phyloP scores from a whole-genome alignment of 306 rosid genomes.

The Trifolium fragiferum region DNA sequence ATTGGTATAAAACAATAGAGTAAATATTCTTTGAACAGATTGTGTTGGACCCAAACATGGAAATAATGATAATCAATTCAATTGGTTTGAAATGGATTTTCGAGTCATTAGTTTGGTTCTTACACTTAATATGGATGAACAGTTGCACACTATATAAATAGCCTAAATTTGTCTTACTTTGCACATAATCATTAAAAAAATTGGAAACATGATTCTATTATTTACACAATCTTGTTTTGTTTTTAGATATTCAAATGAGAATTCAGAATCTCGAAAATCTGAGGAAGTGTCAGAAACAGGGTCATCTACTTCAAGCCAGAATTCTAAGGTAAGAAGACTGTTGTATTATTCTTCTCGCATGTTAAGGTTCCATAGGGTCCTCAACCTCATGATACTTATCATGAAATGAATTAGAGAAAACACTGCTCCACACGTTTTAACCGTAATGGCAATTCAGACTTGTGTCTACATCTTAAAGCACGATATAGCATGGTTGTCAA shows the following conservation, averaged over 20 bases:
- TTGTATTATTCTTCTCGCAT: neutral
- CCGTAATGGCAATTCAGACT: neutral
- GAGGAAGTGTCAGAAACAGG: conserved; percentile 53
- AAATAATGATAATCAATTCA: neutral
- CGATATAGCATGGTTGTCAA: too few species aligned
- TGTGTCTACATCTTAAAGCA: neutral
- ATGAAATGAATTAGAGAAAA: conserved; percentile 28
- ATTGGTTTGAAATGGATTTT: neutral
- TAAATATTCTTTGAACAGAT: too few species aligned
- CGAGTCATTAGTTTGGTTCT: neutral
- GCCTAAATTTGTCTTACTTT: conserved; percentile 11
- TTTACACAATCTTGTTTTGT: conserved; percentile 17
- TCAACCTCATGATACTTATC: conserved; percentile 10
- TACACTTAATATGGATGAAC: conserved; percentile 13
- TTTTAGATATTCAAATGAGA: conserved; percentile 84
- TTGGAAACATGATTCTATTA: conserved; percentile 20
- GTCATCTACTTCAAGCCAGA: conserved; percentile 53
- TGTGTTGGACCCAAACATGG: neutral
- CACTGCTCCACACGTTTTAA: conserved; percentile 23
- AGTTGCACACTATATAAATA: conserved; percentile 13
- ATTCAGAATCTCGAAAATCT: conserved; percentile 59
- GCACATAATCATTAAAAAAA: conserved; percentile 23
- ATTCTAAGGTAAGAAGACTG: conserved; percentile 52
- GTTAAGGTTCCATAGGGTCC: neutral
- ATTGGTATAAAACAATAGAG: neutral